These are phyloP conservation scores for Meyerozyma smithsonii DNA, from an alignment of 1,139 yeast species.

Conservation along the genomic window DNA sequence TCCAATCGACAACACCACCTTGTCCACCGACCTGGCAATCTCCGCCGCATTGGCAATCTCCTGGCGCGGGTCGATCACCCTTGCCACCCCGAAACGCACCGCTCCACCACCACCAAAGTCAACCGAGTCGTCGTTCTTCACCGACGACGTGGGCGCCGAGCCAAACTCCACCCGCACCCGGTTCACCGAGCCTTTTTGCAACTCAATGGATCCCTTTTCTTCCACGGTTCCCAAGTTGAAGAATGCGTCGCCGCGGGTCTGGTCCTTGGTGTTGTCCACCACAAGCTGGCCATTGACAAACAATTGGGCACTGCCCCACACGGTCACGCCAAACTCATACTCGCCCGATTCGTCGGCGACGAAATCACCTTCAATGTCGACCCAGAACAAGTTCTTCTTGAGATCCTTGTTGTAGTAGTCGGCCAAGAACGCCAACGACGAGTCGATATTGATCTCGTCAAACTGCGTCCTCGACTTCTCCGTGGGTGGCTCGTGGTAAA, in stretches of 20 bases:
- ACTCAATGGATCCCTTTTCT: conserved; percentile 30
- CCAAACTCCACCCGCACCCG: conserved; percentile 48
- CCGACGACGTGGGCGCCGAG: conserved; percentile 41
- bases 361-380: conserved; percentile 40
- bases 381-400: conserved; percentile 21
- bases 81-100: conserved; percentile 25
- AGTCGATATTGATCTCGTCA: conserved; percentile 7
- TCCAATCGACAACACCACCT: conserved; percentile 41
- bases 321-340: conserved; percentile 49
- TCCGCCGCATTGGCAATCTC: conserved; percentile 36
- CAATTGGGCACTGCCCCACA: conserved; percentile 50
- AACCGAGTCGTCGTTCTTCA: conserved; percentile 16
- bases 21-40: conserved; percentile 42
- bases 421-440: conserved; percentile 7
- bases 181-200: conserved; percentile 41
- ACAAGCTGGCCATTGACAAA: conserved; percentile 48
- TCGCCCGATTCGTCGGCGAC: conserved; percentile 43
- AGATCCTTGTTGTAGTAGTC: conserved; percentile 6
- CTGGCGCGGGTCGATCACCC: conserved; percentile 18
- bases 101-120: conserved; percentile 27
- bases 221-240: conserved; percentile 48
- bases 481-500: conserved; percentile 9
- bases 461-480: conserved; percentile 6
- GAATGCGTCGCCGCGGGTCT: conserved; percentile 44
- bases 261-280: conserved; percentile 53